phyloP scores from a whole-genome alignment of 23 red algal genomes.

The Gracilaria domingensis region DNA sequence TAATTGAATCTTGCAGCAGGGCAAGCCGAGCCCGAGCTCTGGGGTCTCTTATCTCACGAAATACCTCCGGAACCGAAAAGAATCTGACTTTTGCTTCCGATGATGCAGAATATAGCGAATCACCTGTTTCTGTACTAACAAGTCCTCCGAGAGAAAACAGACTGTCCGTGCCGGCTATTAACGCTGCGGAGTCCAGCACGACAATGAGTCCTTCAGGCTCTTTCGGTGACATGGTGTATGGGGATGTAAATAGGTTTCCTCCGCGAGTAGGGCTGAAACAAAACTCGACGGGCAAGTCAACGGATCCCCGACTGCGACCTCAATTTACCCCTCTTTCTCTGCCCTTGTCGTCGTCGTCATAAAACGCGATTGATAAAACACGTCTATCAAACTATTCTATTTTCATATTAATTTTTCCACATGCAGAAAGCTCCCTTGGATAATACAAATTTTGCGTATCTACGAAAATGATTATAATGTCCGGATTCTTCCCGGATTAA shows the following conservation, averaged over 20 bases:
- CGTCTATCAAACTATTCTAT: no score
- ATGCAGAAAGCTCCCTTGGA: no score
- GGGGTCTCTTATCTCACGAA: constrained; percentile 71
- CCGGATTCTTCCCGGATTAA: no score
- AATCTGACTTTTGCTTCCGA: constrained; percentile 48
- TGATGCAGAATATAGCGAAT: not conserved
- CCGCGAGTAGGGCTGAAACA: no score
- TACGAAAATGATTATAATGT: no score
- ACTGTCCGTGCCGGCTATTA: constrained; percentile 74
- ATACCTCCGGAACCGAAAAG: constrained; percentile 71
- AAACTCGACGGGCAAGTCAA: no score
- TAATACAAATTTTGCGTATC: no score
- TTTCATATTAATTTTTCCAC: no score
- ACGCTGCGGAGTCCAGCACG: constrained; percentile 71
- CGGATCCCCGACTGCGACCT: no score
- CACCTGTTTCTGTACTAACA: constrained; percentile 20
- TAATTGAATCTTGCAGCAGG: constrained; percentile 34
- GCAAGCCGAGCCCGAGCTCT: constrained; percentile 67
- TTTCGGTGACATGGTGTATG: not conserved
- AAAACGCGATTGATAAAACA: no score
- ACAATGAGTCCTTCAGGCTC: constrained; percentile 21
- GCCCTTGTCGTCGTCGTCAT: no score
- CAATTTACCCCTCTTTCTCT: no score
- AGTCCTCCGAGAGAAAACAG: constrained; percentile 69
- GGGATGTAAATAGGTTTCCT: not conserved